Evolutionary conservation across 768 basidiomycete species (phyloP), one percentile per base, ranked within the genome.

Genomic region (Lentinula lateritia): DNA sequence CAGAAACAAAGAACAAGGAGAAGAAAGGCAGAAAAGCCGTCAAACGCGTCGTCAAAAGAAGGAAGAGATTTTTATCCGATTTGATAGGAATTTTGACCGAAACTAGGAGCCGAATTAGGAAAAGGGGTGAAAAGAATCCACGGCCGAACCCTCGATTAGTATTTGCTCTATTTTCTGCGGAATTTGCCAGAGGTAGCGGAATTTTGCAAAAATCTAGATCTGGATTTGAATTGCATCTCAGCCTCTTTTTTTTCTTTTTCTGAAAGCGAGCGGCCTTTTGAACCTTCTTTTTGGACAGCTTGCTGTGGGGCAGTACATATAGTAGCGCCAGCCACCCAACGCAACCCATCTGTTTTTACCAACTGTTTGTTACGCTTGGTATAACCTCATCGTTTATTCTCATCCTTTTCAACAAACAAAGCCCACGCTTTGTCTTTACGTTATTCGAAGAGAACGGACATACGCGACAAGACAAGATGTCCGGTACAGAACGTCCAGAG

Each of bases 401-500:
- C 15, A 57, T 43, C 39, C 18, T 10, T 10, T 57, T 39, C 1
- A 36, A 38, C 48, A 36, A 43, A 36, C 28, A 28, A 18, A 43
- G 13, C 48, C 58, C 28, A 28, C 23, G 36, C 38, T 48, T 39
- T 60, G 18, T 35, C 48, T 15, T 60, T 48, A 60, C 48, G 58
- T 60, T 39, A 50, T 60, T 50, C 45, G 48, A 43, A 38, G 23
- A 5, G 45, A 50, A n/a, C 43, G 36, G 23, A 28, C 56, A 18
- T 59, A 36, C 48, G 58, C 48, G 48, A 48, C 45, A 6, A 35
- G 16, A 46, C 9, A n/a, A 39, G 2, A 54, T 54, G 53, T 54
- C 53, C 53, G 53, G 45, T 57, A 8, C 78, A 69, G 86, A 89
- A 75, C 84, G 84, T 72, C 89, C 89, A 79, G 89, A 90, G 75